A percentile compares a stretch with the other conserved stretches of the same genome.
phyloP scores from a whole-genome alignment of 1,139 yeast species.

The Diutina rugosa region DNA sequence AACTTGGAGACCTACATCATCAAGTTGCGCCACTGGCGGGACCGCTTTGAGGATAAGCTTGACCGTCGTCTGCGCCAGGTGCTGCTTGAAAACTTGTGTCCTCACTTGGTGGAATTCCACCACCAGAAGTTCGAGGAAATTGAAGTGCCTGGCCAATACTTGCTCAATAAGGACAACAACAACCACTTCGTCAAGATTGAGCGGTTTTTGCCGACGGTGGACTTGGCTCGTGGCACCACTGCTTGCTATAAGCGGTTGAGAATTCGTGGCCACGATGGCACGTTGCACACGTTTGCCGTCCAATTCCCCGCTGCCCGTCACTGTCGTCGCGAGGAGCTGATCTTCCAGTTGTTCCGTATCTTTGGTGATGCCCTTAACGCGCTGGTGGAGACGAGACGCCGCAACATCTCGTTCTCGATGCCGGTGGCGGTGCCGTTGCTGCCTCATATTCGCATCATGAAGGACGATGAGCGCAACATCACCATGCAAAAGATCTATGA shows the following conservation, averaged over 20 bases:
- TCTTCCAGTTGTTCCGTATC: conserved; percentile 81
- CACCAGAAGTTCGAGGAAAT: conserved; percentile 97
- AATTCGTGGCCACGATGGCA: conserved; percentile 90
- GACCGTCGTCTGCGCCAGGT: conserved; percentile 71
- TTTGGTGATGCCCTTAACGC: conserved; percentile 71
- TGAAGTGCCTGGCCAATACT: conserved; percentile 94
- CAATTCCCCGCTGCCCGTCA: conserved; percentile 98
- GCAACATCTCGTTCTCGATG: conserved; percentile 74
- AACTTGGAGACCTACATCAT: conserved; percentile 78
- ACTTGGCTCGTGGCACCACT: conserved; percentile 79
- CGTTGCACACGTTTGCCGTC: conserved; percentile 83
- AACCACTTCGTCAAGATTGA: conserved; percentile 86
- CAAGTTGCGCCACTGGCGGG: conserved; percentile 85
- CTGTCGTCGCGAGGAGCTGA: conserved; percentile 90
- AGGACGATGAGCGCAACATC: conserved; percentile 65
- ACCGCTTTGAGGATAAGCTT: conserved; percentile 78
- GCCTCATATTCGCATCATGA: conserved; percentile 86
- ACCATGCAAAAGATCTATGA: conserved; percentile 86
- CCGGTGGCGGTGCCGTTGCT: conserved; percentile 92
- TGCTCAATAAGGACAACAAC: conserved; percentile 72
- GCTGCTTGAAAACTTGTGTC: conserved; percentile 81
- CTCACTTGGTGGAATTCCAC: conserved; percentile 93
- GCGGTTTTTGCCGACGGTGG: conserved; percentile 81
- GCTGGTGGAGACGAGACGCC: conserved; percentile 78
- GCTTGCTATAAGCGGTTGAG: conserved; percentile 87